Evolutionary conservation across 257 asterid genomes (phyloP).

Genomic region (Fraxinus cuspidata): DNA sequence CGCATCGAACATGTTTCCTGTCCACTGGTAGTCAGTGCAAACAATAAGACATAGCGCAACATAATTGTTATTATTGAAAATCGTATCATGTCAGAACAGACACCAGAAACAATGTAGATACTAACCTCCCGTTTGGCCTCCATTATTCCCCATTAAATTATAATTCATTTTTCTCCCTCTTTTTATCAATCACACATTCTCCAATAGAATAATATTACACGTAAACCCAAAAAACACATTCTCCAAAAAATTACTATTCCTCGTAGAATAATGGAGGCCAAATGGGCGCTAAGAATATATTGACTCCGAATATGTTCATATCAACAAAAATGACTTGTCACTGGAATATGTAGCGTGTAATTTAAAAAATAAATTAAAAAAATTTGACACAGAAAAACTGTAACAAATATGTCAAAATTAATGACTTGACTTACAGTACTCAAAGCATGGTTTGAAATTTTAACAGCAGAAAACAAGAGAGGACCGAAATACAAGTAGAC

Average conservation of each 20-base stretch:
- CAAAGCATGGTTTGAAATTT: not conserved
- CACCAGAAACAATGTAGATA: not conserved
- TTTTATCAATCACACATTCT: no score
- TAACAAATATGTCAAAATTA: not conserved
- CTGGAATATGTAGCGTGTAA: not conserved
- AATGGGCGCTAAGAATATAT: no score
- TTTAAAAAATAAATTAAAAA: not conserved
- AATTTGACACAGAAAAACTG: not conserved
- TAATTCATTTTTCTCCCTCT: no score
- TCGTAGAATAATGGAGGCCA: no score
- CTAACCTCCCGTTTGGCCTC: no score
- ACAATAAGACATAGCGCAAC: not conserved
- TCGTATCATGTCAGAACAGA: not conserved
- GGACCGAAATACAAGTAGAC: not conserved
- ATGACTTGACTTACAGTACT: not conserved
- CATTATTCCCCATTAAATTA: no score
- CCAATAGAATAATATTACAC: no score
- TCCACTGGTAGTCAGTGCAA: not conserved
- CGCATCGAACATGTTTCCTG: not conserved
- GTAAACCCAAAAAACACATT: no score
- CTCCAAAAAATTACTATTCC: no score
- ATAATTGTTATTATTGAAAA: no score
- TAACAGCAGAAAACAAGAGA: slow-evolving; percentile 1
- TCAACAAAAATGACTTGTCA: not conserved
- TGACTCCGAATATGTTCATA: not conserved